Conservation (phyloP, 2,329 filamentous ascomycete species). For the Aspergillus tubingensis region DNA sequence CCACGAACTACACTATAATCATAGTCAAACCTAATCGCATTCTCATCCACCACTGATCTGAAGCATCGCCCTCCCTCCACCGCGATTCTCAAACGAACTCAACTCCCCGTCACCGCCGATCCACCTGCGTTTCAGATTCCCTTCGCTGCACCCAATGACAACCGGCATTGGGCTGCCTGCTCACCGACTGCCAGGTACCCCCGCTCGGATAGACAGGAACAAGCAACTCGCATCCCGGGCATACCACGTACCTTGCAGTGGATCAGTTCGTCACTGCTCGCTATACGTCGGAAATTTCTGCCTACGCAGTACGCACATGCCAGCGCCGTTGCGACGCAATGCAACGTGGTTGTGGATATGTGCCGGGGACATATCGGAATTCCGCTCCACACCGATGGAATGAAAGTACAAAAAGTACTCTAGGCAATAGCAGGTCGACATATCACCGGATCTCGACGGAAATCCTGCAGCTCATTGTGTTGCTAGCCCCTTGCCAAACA, state of each 20-base stretch:
- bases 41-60: neutral
- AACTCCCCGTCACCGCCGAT: neutral
- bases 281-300: neutral
- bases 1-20: neutral
- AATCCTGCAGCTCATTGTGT: too few relatives aligned
- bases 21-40: neutral
- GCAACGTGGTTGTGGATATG: constrained; percentile 1
- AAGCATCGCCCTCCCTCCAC: neutral
- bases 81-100: neutral
- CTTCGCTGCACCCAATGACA: neutral
- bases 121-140: constrained; percentile 1
- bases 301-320: neutral
- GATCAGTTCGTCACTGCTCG: neutral
- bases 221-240: neutral
- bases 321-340: neutral
- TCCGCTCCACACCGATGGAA: neutral
- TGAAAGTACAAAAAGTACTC: too few relatives aligned
- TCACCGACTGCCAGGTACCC: neutral
- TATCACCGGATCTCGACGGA: too few relatives aligned
- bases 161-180: neutral
- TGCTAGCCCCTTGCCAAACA: too few relatives aligned
- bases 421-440: too few relatives aligned
- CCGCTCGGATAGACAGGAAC: neutral
- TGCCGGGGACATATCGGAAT: neutral
- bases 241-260: neutral